Conservation (phyloP, 208 protist species). For the Trypanosoma scelopori region DNA sequence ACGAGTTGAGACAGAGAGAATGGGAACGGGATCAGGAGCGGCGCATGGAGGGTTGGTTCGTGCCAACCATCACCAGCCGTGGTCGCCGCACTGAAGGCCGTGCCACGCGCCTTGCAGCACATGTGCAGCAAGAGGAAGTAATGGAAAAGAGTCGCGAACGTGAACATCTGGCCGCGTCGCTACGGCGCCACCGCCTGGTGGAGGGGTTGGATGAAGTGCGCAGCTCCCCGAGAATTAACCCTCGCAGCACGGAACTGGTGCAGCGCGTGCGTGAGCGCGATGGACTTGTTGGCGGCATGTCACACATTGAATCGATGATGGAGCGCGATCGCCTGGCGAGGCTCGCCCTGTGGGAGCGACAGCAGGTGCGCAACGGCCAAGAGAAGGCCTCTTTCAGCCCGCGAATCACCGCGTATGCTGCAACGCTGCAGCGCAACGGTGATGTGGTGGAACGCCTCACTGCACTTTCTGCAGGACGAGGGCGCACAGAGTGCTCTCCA, state of each 20-base stretch:
- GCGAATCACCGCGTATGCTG: slow-evolving; percentile 36
- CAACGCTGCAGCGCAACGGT: slow-evolving; percentile 17
- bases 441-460: slow-evolving; percentile 21
- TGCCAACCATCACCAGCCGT: slow-evolving; percentile 18
- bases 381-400: slow-evolving; percentile 1
- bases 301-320: slow-evolving; percentile 20
- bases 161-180: slow-evolving; percentile 4
- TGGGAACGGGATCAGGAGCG: slow-evolving; percentile 12
- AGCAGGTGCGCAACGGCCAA: neutral
- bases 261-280: slow-evolving; percentile 2
- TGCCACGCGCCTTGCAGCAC: neutral
- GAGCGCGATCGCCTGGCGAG: slow-evolving; percentile 15
- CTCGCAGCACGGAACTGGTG: slow-evolving; percentile 14
- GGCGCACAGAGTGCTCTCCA: no score
- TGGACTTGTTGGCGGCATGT: neutral
- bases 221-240: slow-evolving; percentile 17
- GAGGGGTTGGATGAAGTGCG: slow-evolving; percentile 5
- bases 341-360: slow-evolving; percentile 25
- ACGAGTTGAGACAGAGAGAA: slow-evolving; percentile 3
- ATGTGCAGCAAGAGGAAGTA: neutral
- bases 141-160: neutral
- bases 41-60: slow-evolving; percentile 13
- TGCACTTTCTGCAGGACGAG: neutral
- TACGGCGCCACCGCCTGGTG: neutral
- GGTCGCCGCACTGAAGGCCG: slow-evolving; percentile 16